phyloP scores from a whole-genome alignment of 345 rosid genomes.

The Angophora floribunda region DNA sequence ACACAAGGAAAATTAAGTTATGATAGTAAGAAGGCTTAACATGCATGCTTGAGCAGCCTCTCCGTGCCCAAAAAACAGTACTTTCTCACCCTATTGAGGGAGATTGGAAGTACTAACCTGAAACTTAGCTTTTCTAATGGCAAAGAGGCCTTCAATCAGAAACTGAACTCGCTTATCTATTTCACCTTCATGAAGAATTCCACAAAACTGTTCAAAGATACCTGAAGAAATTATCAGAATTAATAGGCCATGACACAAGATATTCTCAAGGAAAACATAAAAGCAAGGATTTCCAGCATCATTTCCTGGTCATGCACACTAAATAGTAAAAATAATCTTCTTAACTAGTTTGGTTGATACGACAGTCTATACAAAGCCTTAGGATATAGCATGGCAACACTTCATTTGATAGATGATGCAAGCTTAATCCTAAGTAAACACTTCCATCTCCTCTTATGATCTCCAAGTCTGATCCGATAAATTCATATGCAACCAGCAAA shows the following conservation, averaged over 20 bases:
- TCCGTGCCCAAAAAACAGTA: too few relatives aligned
- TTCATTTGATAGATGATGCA: too few relatives aligned
- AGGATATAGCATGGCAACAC: too few relatives aligned
- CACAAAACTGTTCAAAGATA: constrained; percentile 85
- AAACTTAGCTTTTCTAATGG: constrained; percentile 77
- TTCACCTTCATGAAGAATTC: constrained; percentile 94
- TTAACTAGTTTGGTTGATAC: too few relatives aligned
- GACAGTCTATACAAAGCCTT: too few relatives aligned
- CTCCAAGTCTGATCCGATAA: too few relatives aligned
- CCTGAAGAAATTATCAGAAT: constrained; percentile 29
- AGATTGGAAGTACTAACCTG: constrained; percentile 30
- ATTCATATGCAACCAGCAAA: too few relatives aligned
- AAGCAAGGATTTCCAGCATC: not conserved
- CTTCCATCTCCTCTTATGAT: too few relatives aligned
- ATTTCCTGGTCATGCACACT: too few relatives aligned
- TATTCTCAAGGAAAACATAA: not conserved
- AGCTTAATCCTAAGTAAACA: too few relatives aligned
- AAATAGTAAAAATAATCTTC: too few relatives aligned
- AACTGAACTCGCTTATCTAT: constrained; percentile 87
- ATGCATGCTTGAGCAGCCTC: too few relatives aligned
- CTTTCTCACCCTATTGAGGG: not conserved
- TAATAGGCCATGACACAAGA: not conserved
- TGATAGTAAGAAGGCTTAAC: not conserved
- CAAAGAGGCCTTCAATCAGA: constrained; percentile 82
- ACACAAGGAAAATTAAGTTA: not conserved